Base-by-base conservation (phyloP, 108 stramenopile species). In the Skeletonema menzelii region DNA sequence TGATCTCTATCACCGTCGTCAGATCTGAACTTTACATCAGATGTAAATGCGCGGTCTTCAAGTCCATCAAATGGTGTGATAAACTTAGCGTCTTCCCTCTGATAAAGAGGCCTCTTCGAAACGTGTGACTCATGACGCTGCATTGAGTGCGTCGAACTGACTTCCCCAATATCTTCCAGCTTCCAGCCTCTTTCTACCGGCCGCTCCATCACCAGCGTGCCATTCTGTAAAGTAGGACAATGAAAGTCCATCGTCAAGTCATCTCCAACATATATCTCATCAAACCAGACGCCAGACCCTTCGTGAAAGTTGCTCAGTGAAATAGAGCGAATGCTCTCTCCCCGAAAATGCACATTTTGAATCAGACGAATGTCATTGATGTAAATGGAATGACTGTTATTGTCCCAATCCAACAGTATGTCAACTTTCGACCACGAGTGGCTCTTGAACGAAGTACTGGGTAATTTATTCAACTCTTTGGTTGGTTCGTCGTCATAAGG, bases 371-470 rank as follows among this genome's bases (percentile, higher is more conserved):
- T 65, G 53, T 91, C 91, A 59, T 96, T 82, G 24, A 96, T 56
- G 5, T 68, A 82, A 14, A 94, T 28, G 35, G 70, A 57, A 72
- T 93, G 93, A 12, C 64, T 67, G 42, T 56, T 72, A 20, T 38
- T 31, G 20, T 78, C 64, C 95, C 95, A 96, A 44, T 88, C 69
- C 17, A 96, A 67, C 24, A 72, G 64, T 42, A 96, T 82, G 63
- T 96, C 95, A 22, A 96, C 82, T 73, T 95, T 95, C 63, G 90
- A 91, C 94, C 94, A 95, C 1, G 49, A 22, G 4, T 2, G 49
- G 17, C 22, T 53, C 20, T 53, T 53, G 22, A 22, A 53, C 8
- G 49, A 53, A 22, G 49, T 1, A n/a, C 58, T 64, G 28, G 67
- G 26, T 31, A 84, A 71, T 17, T 30, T 59, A 5, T 55, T 10